Evolutionary conservation across 2,329 filamentous ascomycete species (phyloP), one percentile per base, ranked within the genome.

Genomic region (Venturia oleaginea): DNA sequence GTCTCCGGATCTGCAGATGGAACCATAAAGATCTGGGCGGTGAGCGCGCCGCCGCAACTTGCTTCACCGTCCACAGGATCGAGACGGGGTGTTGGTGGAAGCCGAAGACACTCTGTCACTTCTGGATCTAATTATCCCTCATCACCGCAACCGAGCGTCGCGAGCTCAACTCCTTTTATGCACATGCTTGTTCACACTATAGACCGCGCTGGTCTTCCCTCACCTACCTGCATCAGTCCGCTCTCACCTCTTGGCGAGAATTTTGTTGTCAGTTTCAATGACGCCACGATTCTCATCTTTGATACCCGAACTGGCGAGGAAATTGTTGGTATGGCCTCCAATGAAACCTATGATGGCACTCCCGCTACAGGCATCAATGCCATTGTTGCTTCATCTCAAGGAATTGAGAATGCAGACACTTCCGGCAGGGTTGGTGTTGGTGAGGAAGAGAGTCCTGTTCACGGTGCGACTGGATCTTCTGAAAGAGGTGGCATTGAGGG

Each of bases 241-340:
- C 80, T 97, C n/a, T 90, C 90, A 55, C 79, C 85, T 19, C 86
- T 84, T 2, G 93, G 94, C 2, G 90, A 95, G 71, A 89, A 87
- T 5, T 97, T 99, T 75, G 91, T 97, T 1, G 94, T 97, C 2
- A 91, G 91, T 24, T 99, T 95, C 75, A 86, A 90, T 0, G 92
- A 99, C 75, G 91, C 93, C 2, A 87, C 91, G 1, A 90, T 97
- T 62, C 80, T 97, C 19, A 88, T 97, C 22, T 99, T 93, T 74
- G 92, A 97, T 73, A 97, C 93, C 1, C 82, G 91, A 68, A 92
- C 90, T 0, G 94, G 92, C 59, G 94, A 97, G 75, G 91, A 96
- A 72, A 85, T 97, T 46, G 91, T 92, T 38, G 86, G 86, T 59
- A 97, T 99, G 93, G 91, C 91, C 42, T 97, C 92, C 73, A 80